These are phyloP conservation scores for Malassezia cuniculi DNA, from an alignment of 1,284 basidiomycete genomes.

Conservation along the genomic window DNA sequence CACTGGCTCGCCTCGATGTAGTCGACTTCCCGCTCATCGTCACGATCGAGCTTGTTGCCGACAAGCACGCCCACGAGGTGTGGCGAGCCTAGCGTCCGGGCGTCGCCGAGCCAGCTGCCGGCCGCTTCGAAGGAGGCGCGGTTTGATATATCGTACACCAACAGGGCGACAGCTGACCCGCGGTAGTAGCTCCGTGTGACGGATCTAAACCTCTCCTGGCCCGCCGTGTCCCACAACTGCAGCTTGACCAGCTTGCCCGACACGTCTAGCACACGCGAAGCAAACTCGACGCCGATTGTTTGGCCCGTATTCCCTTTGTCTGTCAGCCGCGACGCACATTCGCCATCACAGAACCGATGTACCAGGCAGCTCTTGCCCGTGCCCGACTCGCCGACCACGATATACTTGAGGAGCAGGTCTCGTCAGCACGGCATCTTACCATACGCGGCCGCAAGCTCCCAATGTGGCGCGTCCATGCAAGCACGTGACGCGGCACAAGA, in stretches of 20 bases:
- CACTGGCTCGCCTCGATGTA: slow-evolving; percentile 84
- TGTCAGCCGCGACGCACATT: slow-evolving; percentile 57
- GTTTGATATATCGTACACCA: slow-evolving; percentile 80
- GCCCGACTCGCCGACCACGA: slow-evolving; percentile 89
- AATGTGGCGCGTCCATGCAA: too few relatives aligned
- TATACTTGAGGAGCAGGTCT: slow-evolving; percentile 94
- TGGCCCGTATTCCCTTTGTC: slow-evolving; percentile 94
- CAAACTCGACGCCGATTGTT: slow-evolving; percentile 93
- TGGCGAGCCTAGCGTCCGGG: slow-evolving; percentile 69
- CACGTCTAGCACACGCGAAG: slow-evolving; percentile 70
- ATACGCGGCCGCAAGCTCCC: too few relatives aligned
- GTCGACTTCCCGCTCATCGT: slow-evolving; percentile 78
- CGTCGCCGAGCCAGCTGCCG: slow-evolving; percentile 78
- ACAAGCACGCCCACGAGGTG: slow-evolving; percentile 81
- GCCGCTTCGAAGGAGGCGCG: slow-evolving; percentile 60
- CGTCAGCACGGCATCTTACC: neutral
- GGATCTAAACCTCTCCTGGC: slow-evolving; percentile 53
- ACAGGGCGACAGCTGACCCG: slow-evolving; percentile 60
- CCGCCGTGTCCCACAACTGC: slow-evolving; percentile 46
- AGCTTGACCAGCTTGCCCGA: slow-evolving; percentile 87
- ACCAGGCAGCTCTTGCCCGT: slow-evolving; percentile 91
- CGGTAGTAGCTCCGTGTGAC: slow-evolving; percentile 94
- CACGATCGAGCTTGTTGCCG: slow-evolving; percentile 86
- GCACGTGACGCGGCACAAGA: too few relatives aligned
- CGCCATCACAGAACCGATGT: slow-evolving; percentile 87